Percentiles rank a stretch among this genome's conserved stretches.
Conservation (phyloP, 139 green algal genomes). For the Pycnococcus provasolii region DNA sequence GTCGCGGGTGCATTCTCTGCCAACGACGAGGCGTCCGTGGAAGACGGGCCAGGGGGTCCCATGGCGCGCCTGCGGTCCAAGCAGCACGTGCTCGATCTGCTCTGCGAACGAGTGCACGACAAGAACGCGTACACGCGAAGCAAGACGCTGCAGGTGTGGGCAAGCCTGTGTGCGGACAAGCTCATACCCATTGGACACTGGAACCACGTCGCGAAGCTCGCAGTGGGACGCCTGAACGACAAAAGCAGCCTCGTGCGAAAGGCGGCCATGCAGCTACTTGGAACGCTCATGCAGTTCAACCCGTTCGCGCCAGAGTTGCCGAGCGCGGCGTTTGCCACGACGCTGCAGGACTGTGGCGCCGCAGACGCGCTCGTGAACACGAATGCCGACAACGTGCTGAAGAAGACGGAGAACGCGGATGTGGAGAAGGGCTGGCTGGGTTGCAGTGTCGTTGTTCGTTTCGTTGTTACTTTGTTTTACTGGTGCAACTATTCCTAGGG, state of each 20-base stretch:
- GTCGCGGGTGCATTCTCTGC: conserved; percentile 3
- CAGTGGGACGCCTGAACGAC: conserved; percentile 64
- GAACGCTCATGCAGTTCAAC: conserved; percentile 55
- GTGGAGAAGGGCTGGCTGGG: too few species aligned
- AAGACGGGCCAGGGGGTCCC: not conserved
- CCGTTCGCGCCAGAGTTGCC: conserved; percentile 56
- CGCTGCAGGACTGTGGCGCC: conserved; percentile 19
- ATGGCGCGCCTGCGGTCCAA: conserved; percentile 51
- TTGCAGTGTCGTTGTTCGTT: too few species aligned
- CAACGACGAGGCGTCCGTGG: conserved; percentile 4
- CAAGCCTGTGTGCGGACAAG: conserved; percentile 47
- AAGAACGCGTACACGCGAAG: conserved; percentile 48
- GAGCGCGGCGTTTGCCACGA: conserved; percentile 38
- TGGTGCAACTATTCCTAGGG: too few species aligned
- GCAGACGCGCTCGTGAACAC: too few species aligned
- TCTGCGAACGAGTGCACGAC: conserved; percentile 56
- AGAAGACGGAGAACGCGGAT: too few species aligned
- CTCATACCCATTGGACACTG: conserved; percentile 53
- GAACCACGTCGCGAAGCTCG: conserved; percentile 51
- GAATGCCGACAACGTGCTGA: too few species aligned
- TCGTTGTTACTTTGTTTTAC: too few species aligned
- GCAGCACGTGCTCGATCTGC: conserved; percentile 57
- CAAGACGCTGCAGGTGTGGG: conserved; percentile 57
- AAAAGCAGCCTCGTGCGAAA: conserved; percentile 60
- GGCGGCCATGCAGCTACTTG: conserved; percentile 59